phyloP scores from a whole-genome alignment of 1,284 basidiomycete species.

The Peniophora sp. region DNA sequence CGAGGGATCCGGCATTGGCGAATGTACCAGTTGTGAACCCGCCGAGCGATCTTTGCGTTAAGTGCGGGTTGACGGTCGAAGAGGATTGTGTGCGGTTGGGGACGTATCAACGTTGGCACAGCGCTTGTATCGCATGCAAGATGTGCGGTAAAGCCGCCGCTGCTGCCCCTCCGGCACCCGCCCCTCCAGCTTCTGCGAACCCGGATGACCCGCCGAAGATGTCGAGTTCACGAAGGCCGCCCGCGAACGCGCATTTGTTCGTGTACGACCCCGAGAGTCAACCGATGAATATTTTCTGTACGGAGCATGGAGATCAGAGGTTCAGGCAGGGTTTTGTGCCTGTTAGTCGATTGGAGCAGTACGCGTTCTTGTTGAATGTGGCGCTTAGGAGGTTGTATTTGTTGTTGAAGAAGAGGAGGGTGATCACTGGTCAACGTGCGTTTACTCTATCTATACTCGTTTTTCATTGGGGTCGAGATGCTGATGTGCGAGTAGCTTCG shows the following conservation, averaged over 20 bases:
- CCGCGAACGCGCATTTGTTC: conserved; percentile 74
- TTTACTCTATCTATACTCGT: conserved; percentile 20
- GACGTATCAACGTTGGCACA: conserved; percentile 95
- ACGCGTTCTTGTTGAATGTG: conserved; percentile 94
- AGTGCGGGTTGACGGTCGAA: conserved; percentile 87
- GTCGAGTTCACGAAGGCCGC: conserved; percentile 59
- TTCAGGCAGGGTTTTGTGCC: conserved; percentile 80
- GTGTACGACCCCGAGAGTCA: conserved; percentile 63
- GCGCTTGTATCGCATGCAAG: conserved; percentile 80
- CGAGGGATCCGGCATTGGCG: conserved; percentile 33
- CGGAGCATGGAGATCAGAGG: conserved; percentile 60
- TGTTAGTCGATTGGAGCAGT: conserved; percentile 94
- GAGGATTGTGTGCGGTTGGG: conserved; percentile 94
- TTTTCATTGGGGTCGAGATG: conserved; percentile 6
- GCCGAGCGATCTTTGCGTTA: conserved; percentile 85
- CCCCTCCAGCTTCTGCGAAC: conserved; percentile 35
- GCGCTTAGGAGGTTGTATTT: conserved; percentile 89
- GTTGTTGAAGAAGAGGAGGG: conserved; percentile 86
- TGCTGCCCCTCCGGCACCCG: conserved; percentile 27
- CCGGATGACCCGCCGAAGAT: conserved; percentile 45
- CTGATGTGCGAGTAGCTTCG: conserved; percentile 20
- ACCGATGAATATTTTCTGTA: conserved; percentile 68
- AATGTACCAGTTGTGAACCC: conserved; percentile 53
- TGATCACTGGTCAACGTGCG: conserved; percentile 77
- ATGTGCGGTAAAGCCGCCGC: conserved; percentile 77